A percentile compares a stretch with the other conserved stretches of the same genome.
phyloP scores from a whole-genome alignment of 257 asterid genomes.

The Petrea volubilis region DNA sequence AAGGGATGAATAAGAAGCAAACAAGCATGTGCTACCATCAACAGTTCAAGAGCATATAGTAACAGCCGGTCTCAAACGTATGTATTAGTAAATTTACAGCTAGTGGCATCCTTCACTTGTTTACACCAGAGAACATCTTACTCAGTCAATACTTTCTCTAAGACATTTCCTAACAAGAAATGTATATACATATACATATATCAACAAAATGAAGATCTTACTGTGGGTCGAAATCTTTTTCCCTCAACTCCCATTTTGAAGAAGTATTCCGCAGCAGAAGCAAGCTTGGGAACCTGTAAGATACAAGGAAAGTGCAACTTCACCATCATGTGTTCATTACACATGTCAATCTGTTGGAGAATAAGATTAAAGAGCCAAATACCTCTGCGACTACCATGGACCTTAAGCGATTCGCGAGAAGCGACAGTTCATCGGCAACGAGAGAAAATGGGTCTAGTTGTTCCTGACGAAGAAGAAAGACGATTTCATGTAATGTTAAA shows the following conservation, averaged over 20 bases:
- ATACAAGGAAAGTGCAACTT: slow-evolving; percentile 18
- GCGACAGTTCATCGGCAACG: slow-evolving; percentile 90
- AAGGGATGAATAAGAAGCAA: background rate
- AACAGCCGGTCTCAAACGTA: background rate
- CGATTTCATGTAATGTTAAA: slow-evolving; percentile 1
- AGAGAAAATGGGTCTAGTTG: slow-evolving; percentile 90
- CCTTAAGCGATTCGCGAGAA: slow-evolving; percentile 81
- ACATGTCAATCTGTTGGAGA: slow-evolving; percentile 16
- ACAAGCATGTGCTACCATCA: background rate
- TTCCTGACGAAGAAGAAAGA: slow-evolving; percentile 52
- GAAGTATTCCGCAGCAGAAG: slow-evolving; percentile 95
- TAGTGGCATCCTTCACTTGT: background rate
- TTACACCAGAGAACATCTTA: slow-evolving; percentile 12
- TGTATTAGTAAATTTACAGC: background rate
- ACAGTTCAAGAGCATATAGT: background rate
- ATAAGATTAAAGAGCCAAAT: slow-evolving; percentile 25
- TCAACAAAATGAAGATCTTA: slow-evolving; percentile 42
- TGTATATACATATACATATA: too few species aligned
- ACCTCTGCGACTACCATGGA: slow-evolving; percentile 98
- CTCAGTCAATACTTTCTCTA: background rate
- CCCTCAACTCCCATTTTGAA: slow-evolving; percentile 95
- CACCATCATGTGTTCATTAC: background rate
- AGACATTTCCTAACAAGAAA: too few species aligned
- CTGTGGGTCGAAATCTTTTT: slow-evolving; percentile 96
- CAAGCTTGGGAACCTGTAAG: slow-evolving; percentile 92